Base-by-base conservation (phyloP, 768 basidiomycete species). In the Russula olivacea region DNA sequence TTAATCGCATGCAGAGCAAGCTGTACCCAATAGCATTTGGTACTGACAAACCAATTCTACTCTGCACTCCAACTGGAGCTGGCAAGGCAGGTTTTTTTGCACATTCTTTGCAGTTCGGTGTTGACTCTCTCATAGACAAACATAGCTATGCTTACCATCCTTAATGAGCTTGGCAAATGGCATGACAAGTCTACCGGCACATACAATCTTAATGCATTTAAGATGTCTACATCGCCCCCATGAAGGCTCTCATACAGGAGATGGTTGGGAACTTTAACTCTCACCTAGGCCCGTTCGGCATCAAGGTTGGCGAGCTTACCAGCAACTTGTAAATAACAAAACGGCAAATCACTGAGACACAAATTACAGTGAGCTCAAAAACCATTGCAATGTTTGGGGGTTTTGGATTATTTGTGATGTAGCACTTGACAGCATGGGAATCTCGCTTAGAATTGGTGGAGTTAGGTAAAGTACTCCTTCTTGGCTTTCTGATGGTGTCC, bases 171-270 rank as follows among this genome's bases (percentile, higher is more conserved):
- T 25, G 77, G 81, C 40, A 96, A 97, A 70, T 86, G 89, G 73
- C 86, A 93, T n/a, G 84, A 95, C 70, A 87, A 89, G 49, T 80
- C 79, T 19, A 89, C 90, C 0, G 91, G 91, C 40, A 73, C 76
- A 10, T 90, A 97, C 70, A 91, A 93, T 70, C 81, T 93, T 36
- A 87, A 91, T 65, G 78, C 89, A 0, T 97, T 98, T 84, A 99
- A 99, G 76, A 89, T 59, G 86, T 99, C 68, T 99, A 98, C 73
- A 85, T 99, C 56, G 96, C 97, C 0, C 97, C 96, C 4, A 99
- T 99, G 97, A 99, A 99, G 74, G 97, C 96, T 3, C 83, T 99
- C 61, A 96, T 99, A 0, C 96, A 98, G 72, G 97, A 99, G 75
- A 94, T 96, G 88, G 97, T 98, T 63, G 91, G 93, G 67, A 96